Evolutionary conservation across 2,329 filamentous ascomycete species (phyloP).

Genomic region (Botryotinia globosa): DNA sequence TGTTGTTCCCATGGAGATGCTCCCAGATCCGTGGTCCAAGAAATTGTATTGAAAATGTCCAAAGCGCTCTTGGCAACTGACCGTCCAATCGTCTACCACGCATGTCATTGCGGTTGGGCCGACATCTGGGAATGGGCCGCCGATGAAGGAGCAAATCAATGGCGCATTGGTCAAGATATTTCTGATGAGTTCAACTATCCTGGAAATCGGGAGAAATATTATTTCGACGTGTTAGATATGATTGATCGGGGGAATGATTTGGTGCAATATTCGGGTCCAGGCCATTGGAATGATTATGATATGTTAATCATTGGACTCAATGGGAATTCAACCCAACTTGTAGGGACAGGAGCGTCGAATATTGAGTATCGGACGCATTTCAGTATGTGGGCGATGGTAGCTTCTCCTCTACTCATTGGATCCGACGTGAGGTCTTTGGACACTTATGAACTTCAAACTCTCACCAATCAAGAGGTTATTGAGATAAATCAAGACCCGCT

Average conservation of each 20-base stretch:
- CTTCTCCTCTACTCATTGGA: constrained; percentile 32
- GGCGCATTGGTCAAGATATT: constrained; percentile 48
- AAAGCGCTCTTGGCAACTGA: constrained; percentile 37
- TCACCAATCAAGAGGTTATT: constrained; percentile 39
- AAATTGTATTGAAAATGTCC: constrained; percentile 13
- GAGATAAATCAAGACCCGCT: constrained; percentile 39
- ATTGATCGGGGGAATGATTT: constrained; percentile 50
- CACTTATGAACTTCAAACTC: constrained; percentile 25
- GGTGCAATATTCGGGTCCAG: constrained; percentile 46
- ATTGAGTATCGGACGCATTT: constrained; percentile 38
- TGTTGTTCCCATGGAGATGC: constrained; percentile 10
- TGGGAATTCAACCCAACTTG: constrained; percentile 41
- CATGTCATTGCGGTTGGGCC: constrained; percentile 50
- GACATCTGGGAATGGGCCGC: constrained; percentile 45
- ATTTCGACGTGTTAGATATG: constrained; percentile 40
- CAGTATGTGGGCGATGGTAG: constrained; percentile 31
- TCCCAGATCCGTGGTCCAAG: not conserved
- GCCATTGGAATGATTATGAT: constrained; percentile 47
- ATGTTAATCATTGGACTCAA: constrained; percentile 34
- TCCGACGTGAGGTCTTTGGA: constrained; percentile 26
- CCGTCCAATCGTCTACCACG: constrained; percentile 49
- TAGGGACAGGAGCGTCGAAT: constrained; percentile 36
- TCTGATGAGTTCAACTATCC: constrained; percentile 35
- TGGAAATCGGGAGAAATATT: constrained; percentile 29
- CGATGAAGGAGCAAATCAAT: constrained; percentile 45